Conservation (phyloP, 2,329 filamentous ascomycete genomes). For the Chaetomium sp. region DNA sequence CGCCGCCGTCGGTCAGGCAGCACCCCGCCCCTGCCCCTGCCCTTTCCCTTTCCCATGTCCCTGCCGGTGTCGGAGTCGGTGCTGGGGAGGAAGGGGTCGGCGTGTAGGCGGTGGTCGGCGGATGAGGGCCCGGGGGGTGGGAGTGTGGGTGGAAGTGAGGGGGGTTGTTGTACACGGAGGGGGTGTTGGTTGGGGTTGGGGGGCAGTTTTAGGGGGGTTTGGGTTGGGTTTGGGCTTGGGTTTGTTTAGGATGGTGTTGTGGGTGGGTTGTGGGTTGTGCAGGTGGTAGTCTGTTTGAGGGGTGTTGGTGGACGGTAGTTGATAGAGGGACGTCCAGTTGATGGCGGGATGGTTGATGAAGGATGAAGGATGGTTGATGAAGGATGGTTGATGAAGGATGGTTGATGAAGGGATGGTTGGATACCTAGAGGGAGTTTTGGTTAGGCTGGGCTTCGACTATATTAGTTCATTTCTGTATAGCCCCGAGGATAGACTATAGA, state of each 20-base stretch:
- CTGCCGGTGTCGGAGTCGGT: slow-evolving; percentile 19
- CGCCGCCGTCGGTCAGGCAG: background rate
- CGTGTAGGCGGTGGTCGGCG: slow-evolving; percentile 1
- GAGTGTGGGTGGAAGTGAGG: background rate
- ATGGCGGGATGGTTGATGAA: background rate
- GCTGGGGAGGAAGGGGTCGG: slow-evolving; percentile 23
- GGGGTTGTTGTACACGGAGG: background rate
- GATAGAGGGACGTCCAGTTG: background rate
- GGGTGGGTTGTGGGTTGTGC: background rate
- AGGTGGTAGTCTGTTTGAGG: background rate
- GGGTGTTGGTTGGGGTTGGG: slow-evolving; percentile 18
- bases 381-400: background rate
- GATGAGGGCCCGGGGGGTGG: background rate
- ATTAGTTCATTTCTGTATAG: background rate
- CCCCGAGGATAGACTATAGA: background rate
- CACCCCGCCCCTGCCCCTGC: background rate
- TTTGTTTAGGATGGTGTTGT: background rate
- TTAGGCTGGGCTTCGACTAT: background rate
- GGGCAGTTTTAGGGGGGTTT: slow-evolving; percentile 20
- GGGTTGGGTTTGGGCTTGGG: background rate
- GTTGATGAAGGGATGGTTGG: background rate
- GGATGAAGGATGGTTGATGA: background rate
- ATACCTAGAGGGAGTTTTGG: background rate
- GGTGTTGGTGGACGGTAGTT: background rate
- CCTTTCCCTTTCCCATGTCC: too few species aligned